These are phyloP conservation scores for Saussurea involucrata DNA, from an alignment of 129 eudicot species.

Conservation along the genomic window DNA sequence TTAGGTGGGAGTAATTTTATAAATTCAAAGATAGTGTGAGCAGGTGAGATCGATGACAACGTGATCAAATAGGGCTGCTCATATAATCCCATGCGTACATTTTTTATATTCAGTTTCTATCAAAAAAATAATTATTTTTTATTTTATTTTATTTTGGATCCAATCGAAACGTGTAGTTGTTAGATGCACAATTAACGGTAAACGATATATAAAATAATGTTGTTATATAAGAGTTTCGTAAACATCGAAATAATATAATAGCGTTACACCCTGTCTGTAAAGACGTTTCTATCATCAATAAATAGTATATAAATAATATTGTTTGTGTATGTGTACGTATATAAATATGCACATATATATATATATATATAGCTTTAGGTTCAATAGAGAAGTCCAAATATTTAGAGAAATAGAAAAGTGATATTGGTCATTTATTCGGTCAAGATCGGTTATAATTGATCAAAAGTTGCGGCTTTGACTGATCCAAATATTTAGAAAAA, in stretches of 20 bases:
- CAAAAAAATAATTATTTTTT: not conserved
- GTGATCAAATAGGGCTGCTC: constrained; percentile 24
- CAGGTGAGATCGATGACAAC: constrained; percentile 14
- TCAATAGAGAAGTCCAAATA: too few relatives aligned
- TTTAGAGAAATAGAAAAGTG: too few relatives aligned
- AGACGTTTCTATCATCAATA: not conserved
- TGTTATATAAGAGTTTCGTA: not conserved
- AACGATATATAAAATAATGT: not conserved
- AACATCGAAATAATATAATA: not conserved
- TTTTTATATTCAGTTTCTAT: not conserved
- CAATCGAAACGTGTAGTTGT: not conserved
- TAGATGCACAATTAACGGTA: not conserved
- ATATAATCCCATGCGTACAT: not conserved
- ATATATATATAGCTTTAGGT: too few relatives aligned
- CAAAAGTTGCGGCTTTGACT: too few relatives aligned
- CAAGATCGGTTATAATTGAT: too few relatives aligned
- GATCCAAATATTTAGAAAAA: too few relatives aligned
- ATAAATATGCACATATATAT: too few relatives aligned
- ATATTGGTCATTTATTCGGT: too few relatives aligned
- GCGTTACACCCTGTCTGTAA: not conserved
- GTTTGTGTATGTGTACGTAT: too few relatives aligned
- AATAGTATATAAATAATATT: not conserved
- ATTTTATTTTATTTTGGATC: not conserved
- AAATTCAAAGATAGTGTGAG: constrained; percentile 11
- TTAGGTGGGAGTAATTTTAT: not conserved